phyloP scores from a whole-genome alignment of 352 stramenopile genomes.

The Stramenopiles sp. region DNA sequence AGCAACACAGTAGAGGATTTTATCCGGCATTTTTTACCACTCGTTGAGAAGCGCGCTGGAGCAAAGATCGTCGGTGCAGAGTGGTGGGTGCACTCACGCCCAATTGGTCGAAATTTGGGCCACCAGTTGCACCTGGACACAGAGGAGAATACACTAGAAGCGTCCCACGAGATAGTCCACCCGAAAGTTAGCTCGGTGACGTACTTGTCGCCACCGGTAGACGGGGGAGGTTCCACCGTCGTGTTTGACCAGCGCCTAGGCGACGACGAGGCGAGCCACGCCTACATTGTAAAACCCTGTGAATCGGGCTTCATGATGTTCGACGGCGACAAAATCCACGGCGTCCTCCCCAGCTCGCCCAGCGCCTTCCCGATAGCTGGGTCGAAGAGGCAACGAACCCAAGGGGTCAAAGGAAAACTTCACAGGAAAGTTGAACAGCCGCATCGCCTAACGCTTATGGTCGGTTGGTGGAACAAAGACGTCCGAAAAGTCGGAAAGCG shows the following conservation, averaged over 20 bases:
- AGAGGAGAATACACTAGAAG: constrained; percentile 32
- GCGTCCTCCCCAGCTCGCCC: constrained; percentile 32
- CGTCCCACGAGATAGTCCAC: constrained; percentile 33
- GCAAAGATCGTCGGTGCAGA: constrained; percentile 29
- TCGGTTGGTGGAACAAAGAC: constrained; percentile 53
- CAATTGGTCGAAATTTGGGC: constrained; percentile 36
- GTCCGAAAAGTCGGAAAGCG: too few relatives aligned
- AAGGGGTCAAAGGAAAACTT: too few relatives aligned
- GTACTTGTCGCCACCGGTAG: too few relatives aligned
- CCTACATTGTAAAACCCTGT: too few relatives aligned
- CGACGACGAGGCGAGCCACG: too few relatives aligned
- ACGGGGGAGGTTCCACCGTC: too few relatives aligned
- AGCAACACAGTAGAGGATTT: constrained; percentile 38
- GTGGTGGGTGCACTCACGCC: constrained; percentile 34
- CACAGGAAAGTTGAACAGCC: constrained; percentile 2
- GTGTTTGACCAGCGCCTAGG: too few relatives aligned
- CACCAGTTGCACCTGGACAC: constrained; percentile 48
- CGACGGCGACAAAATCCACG: constrained; percentile 37
- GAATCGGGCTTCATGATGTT: constrained; percentile 39
- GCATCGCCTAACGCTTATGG: constrained; percentile 39
- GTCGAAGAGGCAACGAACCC: too few relatives aligned
- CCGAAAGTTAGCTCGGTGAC: constrained; percentile 35
- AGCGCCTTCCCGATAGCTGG: too few relatives aligned
- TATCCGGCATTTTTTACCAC: constrained; percentile 30
- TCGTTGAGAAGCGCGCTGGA: constrained; percentile 20